Conservation (phyloP, 192 early-diverging fungal genomes). For the Geranomyces michiganensis region DNA sequence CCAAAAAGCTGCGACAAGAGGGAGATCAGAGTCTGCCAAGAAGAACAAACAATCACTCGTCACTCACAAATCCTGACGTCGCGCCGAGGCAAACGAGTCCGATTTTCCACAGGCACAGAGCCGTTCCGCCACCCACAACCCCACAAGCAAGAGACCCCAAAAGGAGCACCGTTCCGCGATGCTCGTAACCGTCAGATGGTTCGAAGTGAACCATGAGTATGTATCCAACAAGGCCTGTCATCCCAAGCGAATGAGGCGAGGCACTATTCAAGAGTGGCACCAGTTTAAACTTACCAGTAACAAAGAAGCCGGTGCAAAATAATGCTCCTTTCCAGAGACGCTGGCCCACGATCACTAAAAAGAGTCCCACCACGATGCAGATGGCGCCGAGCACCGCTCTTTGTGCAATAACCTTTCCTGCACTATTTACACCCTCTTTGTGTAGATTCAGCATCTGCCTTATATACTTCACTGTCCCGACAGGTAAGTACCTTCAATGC, state of each 20-base stretch:
- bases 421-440: neutral
- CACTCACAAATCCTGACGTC: slow-evolving; percentile 26
- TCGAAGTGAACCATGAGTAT: slow-evolving; percentile 32
- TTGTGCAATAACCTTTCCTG: slow-evolving; percentile 18
- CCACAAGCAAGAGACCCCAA: slow-evolving; percentile 37
- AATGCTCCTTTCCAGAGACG: slow-evolving; percentile 32
- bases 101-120: slow-evolving; percentile 31
- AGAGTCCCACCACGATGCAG: slow-evolving; percentile 29
- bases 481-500: no score
- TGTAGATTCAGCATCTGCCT: no score
- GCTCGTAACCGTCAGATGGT: slow-evolving; percentile 31
- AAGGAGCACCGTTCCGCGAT: slow-evolving; percentile 28
- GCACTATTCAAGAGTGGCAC: neutral
- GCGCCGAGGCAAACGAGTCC: slow-evolving; percentile 38
- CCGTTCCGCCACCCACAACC: slow-evolving; percentile 36
- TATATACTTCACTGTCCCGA: no score
- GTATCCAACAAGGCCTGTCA: slow-evolving; percentile 22
- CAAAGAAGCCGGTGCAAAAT: slow-evolving; percentile 35
- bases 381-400: slow-evolving; percentile 27
- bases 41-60: neutral
- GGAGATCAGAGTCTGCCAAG: no score
- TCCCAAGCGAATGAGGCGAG: no score
- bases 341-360: slow-evolving; percentile 33
- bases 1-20: slow-evolving; percentile 1
- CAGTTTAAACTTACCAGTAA: slow-evolving; percentile 16